A percentile compares a stretch with the other conserved stretches of the same genome.
These are phyloP conservation scores for Immersiella caudata DNA, from an alignment of 495 filamentous ascomycete genomes.

Conservation along the genomic window DNA sequence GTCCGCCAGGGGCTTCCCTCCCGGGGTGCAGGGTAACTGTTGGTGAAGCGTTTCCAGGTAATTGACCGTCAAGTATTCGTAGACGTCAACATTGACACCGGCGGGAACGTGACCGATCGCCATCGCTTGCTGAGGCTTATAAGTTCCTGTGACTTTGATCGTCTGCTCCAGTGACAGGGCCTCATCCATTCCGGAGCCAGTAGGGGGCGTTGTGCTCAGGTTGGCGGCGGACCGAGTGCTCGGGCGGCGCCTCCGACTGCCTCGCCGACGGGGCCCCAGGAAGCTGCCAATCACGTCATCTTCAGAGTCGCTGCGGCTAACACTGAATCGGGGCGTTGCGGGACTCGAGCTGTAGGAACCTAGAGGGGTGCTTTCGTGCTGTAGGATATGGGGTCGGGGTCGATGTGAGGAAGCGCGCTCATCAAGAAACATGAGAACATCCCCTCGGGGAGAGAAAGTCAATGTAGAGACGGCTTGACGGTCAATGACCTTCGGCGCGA, in stretches of 20 bases:
- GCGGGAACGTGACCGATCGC: constrained; percentile 62
- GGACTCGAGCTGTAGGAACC: constrained; percentile 50
- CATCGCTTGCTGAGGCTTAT: constrained; percentile 62
- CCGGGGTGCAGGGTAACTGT: constrained; percentile 41
- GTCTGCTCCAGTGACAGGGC: constrained; percentile 64
- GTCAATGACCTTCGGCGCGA: constrained; percentile 77
- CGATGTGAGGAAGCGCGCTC: constrained; percentile 46
- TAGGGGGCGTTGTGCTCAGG: constrained; percentile 64
- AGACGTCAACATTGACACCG: constrained; percentile 54
- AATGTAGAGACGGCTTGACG: constrained; percentile 66
- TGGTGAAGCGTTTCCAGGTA: constrained; percentile 56
- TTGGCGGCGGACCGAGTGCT: constrained; percentile 41
- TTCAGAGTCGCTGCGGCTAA: constrained; percentile 68
- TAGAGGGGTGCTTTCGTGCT: constrained; percentile 31
- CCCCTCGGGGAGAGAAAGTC: constrained; percentile 62
- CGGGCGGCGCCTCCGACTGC: constrained; percentile 41
- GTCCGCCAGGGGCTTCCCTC: constrained; percentile 35
- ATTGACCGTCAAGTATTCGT: constrained; percentile 61
- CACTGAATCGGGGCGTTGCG: constrained; percentile 48
- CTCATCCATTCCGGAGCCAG: constrained; percentile 48
- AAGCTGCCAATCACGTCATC: constrained; percentile 66
- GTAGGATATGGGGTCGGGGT: constrained; percentile 39
- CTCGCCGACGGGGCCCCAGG: constrained; percentile 52
- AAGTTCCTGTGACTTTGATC: constrained; percentile 57
- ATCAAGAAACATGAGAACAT: constrained; percentile 60